These are phyloP conservation scores for Mycena venus DNA, from an alignment of 768 basidiomycete species.

Conservation along the genomic window DNA sequence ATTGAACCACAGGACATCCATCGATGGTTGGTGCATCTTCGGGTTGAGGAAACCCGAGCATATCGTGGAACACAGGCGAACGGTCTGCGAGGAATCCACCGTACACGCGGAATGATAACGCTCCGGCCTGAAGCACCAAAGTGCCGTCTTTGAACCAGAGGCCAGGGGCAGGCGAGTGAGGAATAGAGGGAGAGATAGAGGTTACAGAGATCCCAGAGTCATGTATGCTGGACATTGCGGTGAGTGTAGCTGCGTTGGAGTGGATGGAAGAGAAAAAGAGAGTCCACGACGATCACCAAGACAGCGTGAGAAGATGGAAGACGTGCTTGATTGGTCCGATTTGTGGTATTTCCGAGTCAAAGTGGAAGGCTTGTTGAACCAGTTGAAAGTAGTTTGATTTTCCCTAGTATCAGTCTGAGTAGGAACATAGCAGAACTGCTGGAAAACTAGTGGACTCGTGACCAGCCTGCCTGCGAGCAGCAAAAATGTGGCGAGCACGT, in stretches of 20 bases:
- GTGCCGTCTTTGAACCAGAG: constrained; percentile 33
- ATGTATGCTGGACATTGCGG: not conserved
- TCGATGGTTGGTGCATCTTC: not conserved
- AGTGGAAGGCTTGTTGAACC: no score
- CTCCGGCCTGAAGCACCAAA: constrained; percentile 10
- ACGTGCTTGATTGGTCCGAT: no score
- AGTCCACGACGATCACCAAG: not conserved
- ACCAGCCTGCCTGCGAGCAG: no score
- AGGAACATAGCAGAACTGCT: no score
- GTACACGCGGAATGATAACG: constrained; percentile 25
- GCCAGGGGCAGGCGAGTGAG: not conserved
- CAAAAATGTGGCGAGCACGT: no score
- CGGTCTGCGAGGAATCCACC: constrained; percentile 19
- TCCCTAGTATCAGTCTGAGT: no score
- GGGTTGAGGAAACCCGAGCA: constrained; percentile 26
- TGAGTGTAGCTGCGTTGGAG: not conserved
- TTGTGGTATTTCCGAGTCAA: no score
- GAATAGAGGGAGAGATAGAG: not conserved
- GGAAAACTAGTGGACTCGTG: no score
- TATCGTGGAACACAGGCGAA: constrained; percentile 24
- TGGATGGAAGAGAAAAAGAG: not conserved
- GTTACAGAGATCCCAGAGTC: not conserved
- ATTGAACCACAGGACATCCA: constrained; percentile 28
- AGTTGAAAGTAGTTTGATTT: no score
- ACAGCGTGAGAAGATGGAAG: not conserved